Conservation (phyloP, 768 basidiomycete species). For the Mrakia gelida region DNA sequence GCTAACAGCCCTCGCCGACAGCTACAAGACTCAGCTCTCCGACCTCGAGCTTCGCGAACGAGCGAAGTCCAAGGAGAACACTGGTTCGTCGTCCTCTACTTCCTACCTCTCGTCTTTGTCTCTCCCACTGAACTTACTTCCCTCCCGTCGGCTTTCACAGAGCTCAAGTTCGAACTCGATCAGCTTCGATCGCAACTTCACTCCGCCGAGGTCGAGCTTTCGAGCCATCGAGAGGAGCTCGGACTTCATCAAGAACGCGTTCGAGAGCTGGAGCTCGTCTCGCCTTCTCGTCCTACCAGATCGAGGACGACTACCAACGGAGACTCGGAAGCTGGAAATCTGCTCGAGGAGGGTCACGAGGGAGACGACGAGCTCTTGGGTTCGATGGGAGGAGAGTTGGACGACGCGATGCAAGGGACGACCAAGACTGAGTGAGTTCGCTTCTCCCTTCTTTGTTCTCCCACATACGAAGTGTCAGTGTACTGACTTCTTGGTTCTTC, state of each 20-base stretch:
- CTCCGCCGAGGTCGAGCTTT: constrained; percentile 24
- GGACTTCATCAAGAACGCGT: constrained; percentile 87
- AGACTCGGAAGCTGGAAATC: constrained; percentile 27
- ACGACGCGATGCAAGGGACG: constrained; percentile 67
- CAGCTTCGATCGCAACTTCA: constrained; percentile 31
- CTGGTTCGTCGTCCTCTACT: background rate
- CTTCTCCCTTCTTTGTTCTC: background rate
- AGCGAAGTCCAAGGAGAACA: constrained; percentile 9
- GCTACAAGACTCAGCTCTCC: constrained; percentile 79
- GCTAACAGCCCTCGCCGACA: constrained; percentile 85
- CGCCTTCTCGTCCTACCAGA: constrained; percentile 9
- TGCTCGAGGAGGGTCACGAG: constrained; percentile 38
- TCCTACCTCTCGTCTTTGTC: background rate
- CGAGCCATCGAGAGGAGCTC: constrained; percentile 56
- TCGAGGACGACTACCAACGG: constrained; percentile 31
- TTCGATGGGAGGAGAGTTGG: constrained; percentile 70
- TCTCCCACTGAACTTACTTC: background rate
- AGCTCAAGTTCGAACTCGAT: constrained; percentile 66
- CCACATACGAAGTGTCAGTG: background rate
- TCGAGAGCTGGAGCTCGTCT: constrained; percentile 69
- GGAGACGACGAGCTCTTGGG: constrained; percentile 43
- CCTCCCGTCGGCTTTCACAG: constrained; percentile 26
- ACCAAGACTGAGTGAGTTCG: constrained; percentile 55
- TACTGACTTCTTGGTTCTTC: background rate
- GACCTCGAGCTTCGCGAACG: constrained; percentile 56